phyloP scores from a whole-genome alignment of 2,329 filamentous ascomycete species.

The Penicillium sp. region DNA sequence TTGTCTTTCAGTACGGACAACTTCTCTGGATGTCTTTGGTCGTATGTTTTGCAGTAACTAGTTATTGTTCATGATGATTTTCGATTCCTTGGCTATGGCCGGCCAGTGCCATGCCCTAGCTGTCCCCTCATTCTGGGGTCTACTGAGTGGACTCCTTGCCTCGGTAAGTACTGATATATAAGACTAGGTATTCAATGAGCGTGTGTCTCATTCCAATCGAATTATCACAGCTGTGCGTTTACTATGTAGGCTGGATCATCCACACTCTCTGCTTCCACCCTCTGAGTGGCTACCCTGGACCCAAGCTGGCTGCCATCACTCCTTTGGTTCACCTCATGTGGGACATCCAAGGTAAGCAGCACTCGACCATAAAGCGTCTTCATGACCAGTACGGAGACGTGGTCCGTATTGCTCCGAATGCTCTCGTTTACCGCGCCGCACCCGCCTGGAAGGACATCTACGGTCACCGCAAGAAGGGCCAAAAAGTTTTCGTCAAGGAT shows the following conservation, averaged over 20 bases:
- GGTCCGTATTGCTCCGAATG: slow-evolving; percentile 41
- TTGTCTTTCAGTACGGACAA: background rate
- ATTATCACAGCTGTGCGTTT: slow-evolving; percentile 2
- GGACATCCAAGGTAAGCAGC: slow-evolving; percentile 19
- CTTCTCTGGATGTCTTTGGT: background rate
- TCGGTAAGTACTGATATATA: slow-evolving; percentile 6
- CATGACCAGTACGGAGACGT: slow-evolving; percentile 30
- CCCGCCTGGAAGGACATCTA: slow-evolving; percentile 38
- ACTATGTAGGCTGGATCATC: slow-evolving; percentile 10
- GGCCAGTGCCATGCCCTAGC: background rate
- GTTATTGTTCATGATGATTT: background rate
- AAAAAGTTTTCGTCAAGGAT: slow-evolving; percentile 26
- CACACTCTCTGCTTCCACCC: slow-evolving; percentile 32
- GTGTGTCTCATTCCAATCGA: background rate
- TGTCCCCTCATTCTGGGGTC: background rate
- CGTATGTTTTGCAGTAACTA: background rate
- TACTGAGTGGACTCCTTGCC: background rate
- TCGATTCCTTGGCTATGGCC: background rate
- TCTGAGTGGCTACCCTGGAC: slow-evolving; percentile 32
- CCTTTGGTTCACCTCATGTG: slow-evolving; percentile 20
- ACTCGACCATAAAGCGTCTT: slow-evolving; percentile 16
- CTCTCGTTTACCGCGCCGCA: slow-evolving; percentile 35
- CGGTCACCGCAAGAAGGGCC: slow-evolving; percentile 28
- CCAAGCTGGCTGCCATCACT: slow-evolving; percentile 29
- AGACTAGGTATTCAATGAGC: background rate